Percentiles rank a stretch among this genome's conserved stretches.
phyloP scores from a whole-genome alignment of 1,284 basidiomycete genomes.

The Malassezia furfur region DNA sequence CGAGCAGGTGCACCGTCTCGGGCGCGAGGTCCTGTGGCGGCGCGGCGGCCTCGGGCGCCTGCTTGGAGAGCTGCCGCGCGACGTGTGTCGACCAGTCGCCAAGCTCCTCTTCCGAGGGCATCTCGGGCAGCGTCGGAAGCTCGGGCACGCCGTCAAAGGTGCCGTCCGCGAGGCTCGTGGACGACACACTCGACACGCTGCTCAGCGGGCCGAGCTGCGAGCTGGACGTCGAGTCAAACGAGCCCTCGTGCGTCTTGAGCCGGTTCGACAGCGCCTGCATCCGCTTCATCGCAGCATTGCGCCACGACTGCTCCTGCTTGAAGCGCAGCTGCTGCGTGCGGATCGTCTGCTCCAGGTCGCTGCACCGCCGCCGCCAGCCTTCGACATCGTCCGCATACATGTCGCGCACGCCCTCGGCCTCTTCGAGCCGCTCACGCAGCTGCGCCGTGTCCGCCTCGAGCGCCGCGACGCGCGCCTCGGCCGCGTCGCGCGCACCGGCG shows the following conservation, averaged over 20 bases:
- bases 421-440: slow-evolving; percentile 25
- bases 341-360: slow-evolving; percentile 35
- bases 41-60: neutral
- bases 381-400: slow-evolving; percentile 41
- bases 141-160: neutral
- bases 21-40: slow-evolving; percentile 21
- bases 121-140: slow-evolving; percentile 12
- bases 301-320: slow-evolving; percentile 28
- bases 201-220: neutral
- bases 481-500: slow-evolving; percentile 18
- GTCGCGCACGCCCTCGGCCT: slow-evolving; percentile 39
- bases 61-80: slow-evolving; percentile 17
- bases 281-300: slow-evolving; percentile 22
- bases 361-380: slow-evolving; percentile 41
- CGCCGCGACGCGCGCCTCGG: slow-evolving; percentile 12
- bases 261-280: slow-evolving; percentile 28
- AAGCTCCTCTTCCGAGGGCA: slow-evolving; percentile 13
- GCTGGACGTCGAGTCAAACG: slow-evolving; percentile 13
- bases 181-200: neutral
- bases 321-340: slow-evolving; percentile 27
- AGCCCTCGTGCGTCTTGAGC: slow-evolving; percentile 18
- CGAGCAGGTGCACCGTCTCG: slow-evolving; percentile 39
- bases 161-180: neutral
- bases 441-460: slow-evolving; percentile 20
- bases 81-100: slow-evolving; percentile 24